Conservation (phyloP, 1,139 yeast species). For the Scheffersomyces quercinus region DNA sequence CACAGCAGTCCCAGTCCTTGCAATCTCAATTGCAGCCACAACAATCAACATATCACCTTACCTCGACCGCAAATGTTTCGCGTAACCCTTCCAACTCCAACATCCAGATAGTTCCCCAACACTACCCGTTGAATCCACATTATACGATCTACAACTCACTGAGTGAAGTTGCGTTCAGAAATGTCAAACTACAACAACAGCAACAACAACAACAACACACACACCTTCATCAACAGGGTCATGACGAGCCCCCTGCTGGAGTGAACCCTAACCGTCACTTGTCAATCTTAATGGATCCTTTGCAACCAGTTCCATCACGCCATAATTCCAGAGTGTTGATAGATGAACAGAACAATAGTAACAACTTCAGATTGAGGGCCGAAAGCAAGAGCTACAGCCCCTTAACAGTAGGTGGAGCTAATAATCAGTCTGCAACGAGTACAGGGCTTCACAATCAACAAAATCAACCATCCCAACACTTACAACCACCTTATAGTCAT, state of each 20-base stretch:
- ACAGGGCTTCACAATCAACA: conserved; percentile 4
- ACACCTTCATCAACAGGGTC: conserved; percentile 2
- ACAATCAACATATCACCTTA: conserved; percentile 14
- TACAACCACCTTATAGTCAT: background rate
- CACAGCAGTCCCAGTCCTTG: background rate
- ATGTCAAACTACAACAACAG: conserved; percentile 3
- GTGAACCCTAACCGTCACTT: conserved; percentile 17
- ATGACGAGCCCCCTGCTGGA: conserved; percentile 1
- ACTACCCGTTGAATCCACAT: conserved; percentile 40
- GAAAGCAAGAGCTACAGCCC: conserved; percentile 15
- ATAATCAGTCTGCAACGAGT: conserved; percentile 3
- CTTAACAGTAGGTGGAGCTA: conserved; percentile 10
- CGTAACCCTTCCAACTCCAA: conserved; percentile 21
- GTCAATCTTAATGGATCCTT: conserved; percentile 36
- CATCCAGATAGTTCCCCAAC: conserved; percentile 30
- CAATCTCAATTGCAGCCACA: no score
- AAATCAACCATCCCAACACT: conserved; percentile 2
- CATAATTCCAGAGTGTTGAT: conserved; percentile 1
- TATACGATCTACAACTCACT: conserved; percentile 27
- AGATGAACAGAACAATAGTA: conserved; percentile 1
- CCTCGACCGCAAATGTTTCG: conserved; percentile 6
- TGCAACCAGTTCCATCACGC: conserved; percentile 29
- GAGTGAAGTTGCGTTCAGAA: background rate
- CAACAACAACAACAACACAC: conserved; percentile 1
- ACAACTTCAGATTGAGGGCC: conserved; percentile 6